A percentile compares a stretch with the other conserved stretches of the same genome.
These are phyloP conservation scores for Tillandsia fasciculata DNA, from an alignment of 176 grass and related monocot species.

Conservation along the genomic window DNA sequence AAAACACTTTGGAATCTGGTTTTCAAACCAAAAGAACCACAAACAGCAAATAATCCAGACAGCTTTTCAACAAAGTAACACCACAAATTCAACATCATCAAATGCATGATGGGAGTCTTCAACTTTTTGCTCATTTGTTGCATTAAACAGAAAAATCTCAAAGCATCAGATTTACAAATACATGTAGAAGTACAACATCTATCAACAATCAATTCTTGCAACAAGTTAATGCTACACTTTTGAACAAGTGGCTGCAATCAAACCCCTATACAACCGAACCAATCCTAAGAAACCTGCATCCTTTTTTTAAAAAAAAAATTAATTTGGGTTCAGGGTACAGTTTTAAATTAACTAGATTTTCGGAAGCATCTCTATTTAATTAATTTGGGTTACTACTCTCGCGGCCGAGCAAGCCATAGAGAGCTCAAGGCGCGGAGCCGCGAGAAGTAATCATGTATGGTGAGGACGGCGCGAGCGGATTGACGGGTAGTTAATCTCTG, in stretches of 20 bases:
- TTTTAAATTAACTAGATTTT: neutral
- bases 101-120: too few species aligned
- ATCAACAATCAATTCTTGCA: neutral
- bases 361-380: neutral
- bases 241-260: neutral
- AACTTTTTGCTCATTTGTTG: too few species aligned
- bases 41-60: too few species aligned
- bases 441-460: constrained; percentile 80
- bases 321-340: neutral
- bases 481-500: constrained; percentile 82
- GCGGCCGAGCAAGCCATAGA: constrained; percentile 79
- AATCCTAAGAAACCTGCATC: neutral
- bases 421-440: constrained; percentile 74
- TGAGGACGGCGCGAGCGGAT: constrained; percentile 79
- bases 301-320: neutral
- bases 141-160: too few species aligned
- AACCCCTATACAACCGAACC: neutral
- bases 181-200: neutral
- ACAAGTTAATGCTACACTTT: neutral
- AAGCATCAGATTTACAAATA: neutral
- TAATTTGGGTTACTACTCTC: constrained; percentile 34
- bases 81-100: too few species aligned
- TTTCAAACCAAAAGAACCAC: too few species aligned
- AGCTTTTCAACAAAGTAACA: too few species aligned
- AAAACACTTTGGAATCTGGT: too few species aligned